A percentile compares a stretch with the other conserved stretches of the same genome.
phyloP scores from a whole-genome alignment of 805 yeast species.

The Metschnikowia matae region DNA sequence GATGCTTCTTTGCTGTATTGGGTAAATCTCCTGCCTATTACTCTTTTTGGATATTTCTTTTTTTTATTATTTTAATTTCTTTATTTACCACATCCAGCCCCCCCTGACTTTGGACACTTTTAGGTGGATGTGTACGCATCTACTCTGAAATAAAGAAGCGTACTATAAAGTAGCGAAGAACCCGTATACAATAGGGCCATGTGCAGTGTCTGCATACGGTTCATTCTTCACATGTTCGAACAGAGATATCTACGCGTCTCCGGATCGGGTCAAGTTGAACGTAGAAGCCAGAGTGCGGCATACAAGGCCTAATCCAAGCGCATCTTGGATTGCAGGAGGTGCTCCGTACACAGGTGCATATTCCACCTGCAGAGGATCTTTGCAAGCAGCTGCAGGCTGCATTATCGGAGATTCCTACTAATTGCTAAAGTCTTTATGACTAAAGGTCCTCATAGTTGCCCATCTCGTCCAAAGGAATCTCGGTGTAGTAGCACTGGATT shows the following conservation, averaged over 20 bases:
- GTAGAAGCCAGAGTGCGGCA: not conserved
- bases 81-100: too few relatives aligned
- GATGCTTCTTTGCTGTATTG: too few relatives aligned
- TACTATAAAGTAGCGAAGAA: not conserved
- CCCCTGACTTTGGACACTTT: too few relatives aligned
- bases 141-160: too few relatives aligned
- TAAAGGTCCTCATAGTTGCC: not conserved
- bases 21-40: too few relatives aligned
- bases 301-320: not conserved
- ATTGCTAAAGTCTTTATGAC: not conserved
- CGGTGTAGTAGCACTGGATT: constrained; percentile 60
- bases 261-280: not conserved
- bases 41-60: too few relatives aligned
- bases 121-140: too few relatives aligned
- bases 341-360: not conserved
- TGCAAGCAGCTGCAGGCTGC: not conserved
- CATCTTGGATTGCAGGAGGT: not conserved
- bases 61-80: too few relatives aligned
- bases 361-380: not conserved
- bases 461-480: constrained; percentile 37
- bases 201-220: not conserved
- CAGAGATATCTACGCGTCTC: not conserved
- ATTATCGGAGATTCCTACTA: not conserved
- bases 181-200: not conserved
- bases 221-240: not conserved